Percentiles rank a stretch among this genome's conserved stretches.
Conservation (phyloP, 1,284 basidiomycete genomes). For the Boletus sp. region DNA sequence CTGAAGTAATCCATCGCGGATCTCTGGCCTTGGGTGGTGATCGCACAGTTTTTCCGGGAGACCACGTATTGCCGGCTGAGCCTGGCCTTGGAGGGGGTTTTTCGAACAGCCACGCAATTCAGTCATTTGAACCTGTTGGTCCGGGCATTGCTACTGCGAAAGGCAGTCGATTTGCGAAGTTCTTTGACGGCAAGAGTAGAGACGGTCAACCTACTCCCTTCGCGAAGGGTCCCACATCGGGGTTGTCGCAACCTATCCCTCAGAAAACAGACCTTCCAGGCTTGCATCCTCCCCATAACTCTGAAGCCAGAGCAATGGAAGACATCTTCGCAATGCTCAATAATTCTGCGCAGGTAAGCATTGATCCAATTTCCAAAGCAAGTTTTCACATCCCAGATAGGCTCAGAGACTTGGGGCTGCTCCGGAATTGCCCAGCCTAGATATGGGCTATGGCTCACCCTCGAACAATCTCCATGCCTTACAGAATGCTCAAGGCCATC, state of each 20-base stretch:
- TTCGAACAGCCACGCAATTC: slow-evolving; percentile 20
- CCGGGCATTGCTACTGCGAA: slow-evolving; percentile 49
- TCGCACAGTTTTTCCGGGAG: slow-evolving; percentile 24
- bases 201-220: slow-evolving; percentile 37
- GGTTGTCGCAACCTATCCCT: slow-evolving; percentile 42
- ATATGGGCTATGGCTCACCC: slow-evolving; percentile 25
- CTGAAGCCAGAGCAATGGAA: slow-evolving; percentile 61
- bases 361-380: not conserved
- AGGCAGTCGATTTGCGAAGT: slow-evolving; percentile 78
- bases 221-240: slow-evolving; percentile 40
- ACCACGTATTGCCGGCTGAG: slow-evolving; percentile 24
- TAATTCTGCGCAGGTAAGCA: slow-evolving; percentile 33
- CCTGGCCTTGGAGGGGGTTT: slow-evolving; percentile 17
- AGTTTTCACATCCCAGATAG: slow-evolving; percentile 17
- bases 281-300: slow-evolving; percentile 35
- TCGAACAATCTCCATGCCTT: slow-evolving; percentile 26
- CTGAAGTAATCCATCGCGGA: slow-evolving; percentile 37
- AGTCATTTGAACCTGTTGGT: slow-evolving; percentile 31
- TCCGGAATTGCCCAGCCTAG: slow-evolving; percentile 25
- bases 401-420: slow-evolving; percentile 27
- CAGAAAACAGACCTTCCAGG: slow-evolving; percentile 45
- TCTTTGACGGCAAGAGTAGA: slow-evolving; percentile 69
- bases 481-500: slow-evolving; percentile 45
- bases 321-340: slow-evolving; percentile 58
- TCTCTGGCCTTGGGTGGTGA: slow-evolving; percentile 21